A percentile compares a stretch with the other conserved stretches of the same genome.
phyloP scores from a whole-genome alignment of 768 basidiomycete genomes.

The Pleurotus sapidus region DNA sequence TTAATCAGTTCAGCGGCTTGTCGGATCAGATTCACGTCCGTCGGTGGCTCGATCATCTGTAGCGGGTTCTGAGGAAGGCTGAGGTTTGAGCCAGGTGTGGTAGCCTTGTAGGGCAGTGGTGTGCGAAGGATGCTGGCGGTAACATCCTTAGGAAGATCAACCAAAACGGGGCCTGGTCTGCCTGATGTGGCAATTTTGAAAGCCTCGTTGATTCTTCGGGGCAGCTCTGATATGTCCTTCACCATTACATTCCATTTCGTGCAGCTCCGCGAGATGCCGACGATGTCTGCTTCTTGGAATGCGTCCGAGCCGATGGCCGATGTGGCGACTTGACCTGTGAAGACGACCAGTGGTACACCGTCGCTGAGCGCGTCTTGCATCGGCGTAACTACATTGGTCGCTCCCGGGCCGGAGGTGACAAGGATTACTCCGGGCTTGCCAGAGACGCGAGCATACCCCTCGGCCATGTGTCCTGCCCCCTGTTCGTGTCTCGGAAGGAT shows the following conservation, averaged over 20 bases:
- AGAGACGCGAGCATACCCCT: slow-evolving; percentile 96
- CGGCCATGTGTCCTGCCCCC: slow-evolving; percentile 98
- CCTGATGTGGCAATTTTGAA: slow-evolving; percentile 99
- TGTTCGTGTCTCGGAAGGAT: slow-evolving; percentile 96
- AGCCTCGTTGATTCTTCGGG: slow-evolving; percentile 95
- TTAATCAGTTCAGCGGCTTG: slow-evolving; percentile 92
- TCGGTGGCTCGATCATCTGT: slow-evolving; percentile 50
- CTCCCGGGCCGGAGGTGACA: slow-evolving; percentile 97
- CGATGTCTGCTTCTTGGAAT: slow-evolving; percentile 97
- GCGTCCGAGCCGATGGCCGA: slow-evolving; percentile 98
- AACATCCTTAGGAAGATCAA: slow-evolving; percentile 98
- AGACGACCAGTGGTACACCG: slow-evolving; percentile 92
- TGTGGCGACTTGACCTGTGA: slow-evolving; percentile 97
- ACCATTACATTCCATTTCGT: slow-evolving; percentile 99
- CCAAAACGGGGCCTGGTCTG: slow-evolving; percentile 95
- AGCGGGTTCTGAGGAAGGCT: slow-evolving; percentile 77
- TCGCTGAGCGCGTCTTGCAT: slow-evolving; percentile 98
- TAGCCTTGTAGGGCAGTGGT: slow-evolving; percentile 81
- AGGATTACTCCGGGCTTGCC: slow-evolving; percentile 97
- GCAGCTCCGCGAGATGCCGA: slow-evolving; percentile 95
- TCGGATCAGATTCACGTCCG: slow-evolving; percentile 64
- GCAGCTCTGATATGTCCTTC: slow-evolving; percentile 93
- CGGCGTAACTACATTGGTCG: slow-evolving; percentile 95
- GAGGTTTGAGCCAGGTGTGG: slow-evolving; percentile 75
- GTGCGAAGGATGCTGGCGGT: slow-evolving; percentile 89